Evolutionary conservation across 1,284 basidiomycete species (phyloP), one percentile per base, ranked within the genome.

Genomic region (Ceratobasidium sp.): DNA sequence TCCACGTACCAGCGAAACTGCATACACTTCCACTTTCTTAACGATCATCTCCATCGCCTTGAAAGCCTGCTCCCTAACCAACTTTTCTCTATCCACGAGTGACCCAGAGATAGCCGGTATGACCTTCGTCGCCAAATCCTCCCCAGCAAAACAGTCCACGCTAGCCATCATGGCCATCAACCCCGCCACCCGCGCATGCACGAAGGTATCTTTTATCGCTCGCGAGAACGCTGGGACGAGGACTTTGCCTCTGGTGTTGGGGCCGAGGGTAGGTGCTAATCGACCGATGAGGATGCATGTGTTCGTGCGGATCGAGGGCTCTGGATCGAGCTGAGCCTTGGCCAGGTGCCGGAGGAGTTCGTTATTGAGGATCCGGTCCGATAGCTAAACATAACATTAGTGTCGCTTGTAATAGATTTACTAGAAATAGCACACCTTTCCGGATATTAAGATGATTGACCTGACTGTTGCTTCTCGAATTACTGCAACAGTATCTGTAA

Each of bases 91-190:
- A 82, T 98, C 97, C 14, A 98, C 87, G 79, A 96, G 84, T 0
- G 92, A 87, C 67, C 90, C 91, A 0, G 92, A 86, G 83, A 98
- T 90, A 77, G 89, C 92, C 0, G 96, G 95, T 31, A 98, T 90
- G 0, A 98, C 96, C 80, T 92, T 95, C 0, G 87, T 88, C 0
- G 96, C 95, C n/a, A 98, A 81, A 77, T 98, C 97, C 74, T 97
- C 94, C 27, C 89, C 82, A 69, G 94, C 96, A 78, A 95, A 99
- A 76, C 92, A 93, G 41, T 98, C 97, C 19, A 92, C 90, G 0
- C 95, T 97, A 0, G 97, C 96, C 91, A 97, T 97, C 79, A 99
- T 90, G 17, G 96, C 95, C 95, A 97, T 96, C 54, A 99, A 83
- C 0, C 95, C 98, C 0, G 97, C 97, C 0, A 98, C 95, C 36